These are phyloP conservation scores for Trichosporon sp. DNA, from an alignment of 1,284 basidiomycete species.

Conservation along the genomic window DNA sequence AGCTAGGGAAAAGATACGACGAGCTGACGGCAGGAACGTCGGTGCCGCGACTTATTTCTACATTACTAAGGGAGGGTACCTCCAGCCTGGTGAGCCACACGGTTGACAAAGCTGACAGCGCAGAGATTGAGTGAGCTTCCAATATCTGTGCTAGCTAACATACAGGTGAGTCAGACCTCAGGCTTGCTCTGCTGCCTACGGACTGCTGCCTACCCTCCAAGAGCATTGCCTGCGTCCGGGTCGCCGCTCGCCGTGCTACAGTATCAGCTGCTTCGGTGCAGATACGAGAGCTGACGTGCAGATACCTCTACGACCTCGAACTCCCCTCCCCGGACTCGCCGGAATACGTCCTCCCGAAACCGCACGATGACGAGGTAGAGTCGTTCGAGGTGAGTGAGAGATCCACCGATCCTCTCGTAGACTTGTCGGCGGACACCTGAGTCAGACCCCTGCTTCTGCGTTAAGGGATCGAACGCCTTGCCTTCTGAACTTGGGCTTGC, in stretches of 20 bases:
- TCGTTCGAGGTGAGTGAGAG: conserved; percentile 58
- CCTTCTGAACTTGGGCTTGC: neutral
- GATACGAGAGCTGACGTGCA: conserved; percentile 11
- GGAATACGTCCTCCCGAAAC: conserved; percentile 57
- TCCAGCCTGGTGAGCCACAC: conserved; percentile 60
- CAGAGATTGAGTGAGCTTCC: no score
- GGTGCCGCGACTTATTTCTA: conserved; percentile 51
- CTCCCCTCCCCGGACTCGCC: conserved; percentile 55
- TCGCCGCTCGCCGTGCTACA: no score
- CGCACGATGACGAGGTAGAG: conserved; percentile 88
- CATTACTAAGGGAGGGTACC: conserved; percentile 64
- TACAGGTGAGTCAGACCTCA: no score
- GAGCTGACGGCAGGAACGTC: conserved; percentile 21
- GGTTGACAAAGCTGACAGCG: neutral
- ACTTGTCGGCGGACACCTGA: no score
- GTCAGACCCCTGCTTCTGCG: no score
- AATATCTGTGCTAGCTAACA: no score
- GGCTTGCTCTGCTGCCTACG: no score
- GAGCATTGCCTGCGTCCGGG: no score
- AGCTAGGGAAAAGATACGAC: conserved; percentile 28
- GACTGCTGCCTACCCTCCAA: no score
- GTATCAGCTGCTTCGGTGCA: no score
- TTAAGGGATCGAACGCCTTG: no score
- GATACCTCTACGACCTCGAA: conserved; percentile 69
- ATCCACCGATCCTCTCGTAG: no score